Evolutionary conservation across 164 flowering plant genomes (phyloP).

Genomic region (Berberis vulgaris): DNA sequence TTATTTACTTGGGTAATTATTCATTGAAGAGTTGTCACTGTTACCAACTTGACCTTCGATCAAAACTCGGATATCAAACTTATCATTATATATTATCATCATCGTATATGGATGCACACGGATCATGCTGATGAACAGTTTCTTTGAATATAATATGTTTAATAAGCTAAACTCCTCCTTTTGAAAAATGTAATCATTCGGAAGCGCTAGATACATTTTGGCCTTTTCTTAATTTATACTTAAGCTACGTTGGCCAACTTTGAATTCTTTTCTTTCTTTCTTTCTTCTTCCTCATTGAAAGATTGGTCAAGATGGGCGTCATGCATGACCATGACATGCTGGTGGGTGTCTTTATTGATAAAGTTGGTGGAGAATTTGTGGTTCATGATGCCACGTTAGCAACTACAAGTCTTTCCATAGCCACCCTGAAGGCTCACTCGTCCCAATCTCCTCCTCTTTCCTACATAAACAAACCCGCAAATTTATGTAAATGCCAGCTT

Average conservation of each 20-base stretch:
- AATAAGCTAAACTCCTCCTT: too few relatives aligned
- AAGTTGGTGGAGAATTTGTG: background rate
- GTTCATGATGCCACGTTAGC: background rate
- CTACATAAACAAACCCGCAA: background rate
- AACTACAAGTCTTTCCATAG: slow-evolving; percentile 12
- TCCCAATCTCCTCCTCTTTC: slow-evolving; percentile 17
- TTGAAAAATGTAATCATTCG: too few relatives aligned
- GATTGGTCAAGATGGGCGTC: background rate
- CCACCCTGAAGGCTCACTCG: slow-evolving; percentile 19
- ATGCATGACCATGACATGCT: background rate
- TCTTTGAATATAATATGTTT: too few relatives aligned
- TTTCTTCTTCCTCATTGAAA: background rate
- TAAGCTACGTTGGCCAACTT: background rate
- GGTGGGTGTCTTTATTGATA: background rate
- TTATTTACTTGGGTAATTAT: too few relatives aligned
- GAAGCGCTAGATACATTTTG: too few relatives aligned
- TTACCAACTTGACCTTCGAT: too few relatives aligned
- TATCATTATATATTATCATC: too few relatives aligned
- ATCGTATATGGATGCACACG: too few relatives aligned
- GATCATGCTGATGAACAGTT: too few relatives aligned
- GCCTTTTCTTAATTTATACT: too few relatives aligned
- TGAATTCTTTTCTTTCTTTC: background rate
- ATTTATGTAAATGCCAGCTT: background rate
- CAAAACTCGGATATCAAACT: too few relatives aligned
- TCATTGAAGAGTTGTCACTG: too few relatives aligned